Conservation (phyloP, 768 basidiomycete species). For the Cystobasidium onofrii region DNA sequence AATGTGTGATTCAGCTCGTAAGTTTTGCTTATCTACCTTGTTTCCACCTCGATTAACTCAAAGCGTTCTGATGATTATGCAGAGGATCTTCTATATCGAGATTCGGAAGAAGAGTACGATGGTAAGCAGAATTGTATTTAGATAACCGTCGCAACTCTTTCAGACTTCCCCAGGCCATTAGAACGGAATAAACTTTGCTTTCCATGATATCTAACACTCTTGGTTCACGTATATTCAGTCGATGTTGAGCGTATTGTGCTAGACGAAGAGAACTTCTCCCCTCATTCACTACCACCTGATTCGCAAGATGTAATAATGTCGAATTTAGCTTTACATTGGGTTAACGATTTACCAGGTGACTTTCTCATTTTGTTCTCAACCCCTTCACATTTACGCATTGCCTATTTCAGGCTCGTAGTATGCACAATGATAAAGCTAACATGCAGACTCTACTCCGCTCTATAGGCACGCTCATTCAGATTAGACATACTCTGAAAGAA, state of each 20-base stretch:
- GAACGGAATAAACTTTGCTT: too few species aligned
- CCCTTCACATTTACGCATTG: neutral
- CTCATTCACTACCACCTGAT: conserved; percentile 55
- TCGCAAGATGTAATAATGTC: conserved; percentile 89
- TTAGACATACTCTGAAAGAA: conserved; percentile 69
- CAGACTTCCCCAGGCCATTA: too few species aligned
- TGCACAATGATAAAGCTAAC: neutral
- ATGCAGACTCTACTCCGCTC: neutral
- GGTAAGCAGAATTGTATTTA: too few species aligned
- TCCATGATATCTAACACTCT: neutral
- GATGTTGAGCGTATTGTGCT: conserved; percentile 65
- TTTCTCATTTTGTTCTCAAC: too few species aligned
- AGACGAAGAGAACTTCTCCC: conserved; percentile 73
- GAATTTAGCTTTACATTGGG: conserved; percentile 88
- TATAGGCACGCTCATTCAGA: conserved; percentile 73
- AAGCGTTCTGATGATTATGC: conserved; percentile 6
- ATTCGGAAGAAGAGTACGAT: conserved; percentile 69
- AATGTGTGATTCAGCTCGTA: conserved; percentile 83
- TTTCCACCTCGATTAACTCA: too few species aligned
- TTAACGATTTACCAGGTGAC: conserved; percentile 93
- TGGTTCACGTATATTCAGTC: too few species aligned
- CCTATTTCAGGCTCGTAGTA: neutral
- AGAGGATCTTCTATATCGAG: conserved; percentile 68
- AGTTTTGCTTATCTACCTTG: too few species aligned
- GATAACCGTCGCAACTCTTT: too few species aligned